Base-by-base conservation (phyloP, 352 stramenopile species). In the Pythium volutum region DNA sequence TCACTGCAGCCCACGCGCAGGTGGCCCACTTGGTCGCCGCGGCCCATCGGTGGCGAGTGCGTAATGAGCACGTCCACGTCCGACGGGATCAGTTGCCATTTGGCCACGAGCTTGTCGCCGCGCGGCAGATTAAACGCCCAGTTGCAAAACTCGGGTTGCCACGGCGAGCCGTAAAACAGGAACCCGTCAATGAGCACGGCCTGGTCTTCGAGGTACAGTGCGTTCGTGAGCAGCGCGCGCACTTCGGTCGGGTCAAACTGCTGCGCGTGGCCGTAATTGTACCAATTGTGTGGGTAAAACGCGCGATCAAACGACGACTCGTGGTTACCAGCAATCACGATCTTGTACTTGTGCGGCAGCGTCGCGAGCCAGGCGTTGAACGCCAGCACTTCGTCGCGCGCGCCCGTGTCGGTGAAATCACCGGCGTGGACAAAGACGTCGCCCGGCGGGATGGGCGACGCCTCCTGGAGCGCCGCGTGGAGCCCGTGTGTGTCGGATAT, bases 391-490 rank as follows among this genome's bases (percentile, higher is more conserved):
- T 93, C 79, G 36, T 73, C 65, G 53, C 77, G 79, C 31, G 74
- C 70, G 34, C 83, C 83, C 22, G 73, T 94, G 69, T 84, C 91
- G 31, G 81, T 89, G 46, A 98, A 91, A 76, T 98, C 90, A 22
- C 81, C 81, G 46, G 96, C 89, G 48, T 96, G 88, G 27, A 98
- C 73, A 23, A 97, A 66, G 50, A 97, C 87, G 58, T 93, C 85
- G 59, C 95, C 81, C 45, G 76, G 64, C 0, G 84, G 79, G n/a
- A 91, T 73, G 36, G 51, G 64, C 26, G 49, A 43, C 43, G 33
- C 56, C 29, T 51, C 59, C 9, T 64, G 79, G 76, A 98, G 73
- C 38, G 73, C 70, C 2, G 79, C 71, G 54, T 91, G 83, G 34
- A 88, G 73, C 36, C 76, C 77, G 58, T 93, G 83, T 33, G 83